Percentiles rank a stretch among this genome's conserved stretches.
These are phyloP conservation scores for Dryas alaskensis DNA, from an alignment of 306 rosid species.

Conservation along the genomic window DNA sequence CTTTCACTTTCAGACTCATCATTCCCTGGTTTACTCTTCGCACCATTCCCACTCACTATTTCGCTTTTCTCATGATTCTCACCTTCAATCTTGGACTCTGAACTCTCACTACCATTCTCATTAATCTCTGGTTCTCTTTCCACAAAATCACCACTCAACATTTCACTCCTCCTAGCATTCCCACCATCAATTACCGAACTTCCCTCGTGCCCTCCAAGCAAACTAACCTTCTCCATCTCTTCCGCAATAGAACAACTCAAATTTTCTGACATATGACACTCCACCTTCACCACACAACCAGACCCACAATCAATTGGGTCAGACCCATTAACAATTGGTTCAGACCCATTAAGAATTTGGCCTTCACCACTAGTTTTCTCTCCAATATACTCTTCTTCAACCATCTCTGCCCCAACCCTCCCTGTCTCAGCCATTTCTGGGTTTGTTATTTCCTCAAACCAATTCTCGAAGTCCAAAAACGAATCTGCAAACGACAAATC, in stretches of 20 bases:
- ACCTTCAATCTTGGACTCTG: background rate
- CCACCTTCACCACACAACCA: slow-evolving; percentile 19
- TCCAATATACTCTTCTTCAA: slow-evolving; percentile 4
- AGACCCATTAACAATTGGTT: slow-evolving; percentile 2
- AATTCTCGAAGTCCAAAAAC: slow-evolving; percentile 48
- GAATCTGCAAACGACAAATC: slow-evolving; percentile 56
- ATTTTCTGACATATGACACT: slow-evolving; percentile 23
- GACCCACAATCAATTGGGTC: slow-evolving; percentile 19
- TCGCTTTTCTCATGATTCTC: background rate
- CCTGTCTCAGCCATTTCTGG: slow-evolving; percentile 32
- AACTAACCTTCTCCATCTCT: slow-evolving; percentile 50
- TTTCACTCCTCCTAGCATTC: slow-evolving; percentile 23
- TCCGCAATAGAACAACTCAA: slow-evolving; percentile 37
- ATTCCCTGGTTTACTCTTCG: background rate
- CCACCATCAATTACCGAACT: slow-evolving; percentile 18
- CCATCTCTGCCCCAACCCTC: slow-evolving; percentile 3
- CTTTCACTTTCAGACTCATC: background rate
- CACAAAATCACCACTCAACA: background rate
- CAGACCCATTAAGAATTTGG: slow-evolving; percentile 2
- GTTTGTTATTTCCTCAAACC: slow-evolving; percentile 36
- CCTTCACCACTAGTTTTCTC: background rate
- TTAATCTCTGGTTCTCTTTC: slow-evolving; percentile 15
- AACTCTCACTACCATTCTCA: slow-evolving; percentile 2
- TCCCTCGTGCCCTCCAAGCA: slow-evolving; percentile 20
- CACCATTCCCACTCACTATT: background rate